Evolutionary conservation across 75 land plant genomes (phyloP), one percentile per base, ranked within the genome.

Genomic region (Pinus albicaulis): DNA sequence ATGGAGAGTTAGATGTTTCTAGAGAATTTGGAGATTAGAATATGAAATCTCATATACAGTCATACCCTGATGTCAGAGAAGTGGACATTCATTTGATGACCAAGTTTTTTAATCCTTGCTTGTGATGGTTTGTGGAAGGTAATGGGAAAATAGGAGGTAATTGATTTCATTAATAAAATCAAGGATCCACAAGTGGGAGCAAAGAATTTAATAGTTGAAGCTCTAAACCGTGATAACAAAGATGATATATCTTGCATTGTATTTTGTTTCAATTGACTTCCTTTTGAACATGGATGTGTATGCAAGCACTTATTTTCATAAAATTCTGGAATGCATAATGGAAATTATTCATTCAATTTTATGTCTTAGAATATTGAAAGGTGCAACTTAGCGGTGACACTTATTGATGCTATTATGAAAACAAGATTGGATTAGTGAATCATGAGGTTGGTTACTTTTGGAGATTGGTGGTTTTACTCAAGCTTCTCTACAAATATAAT

Each of bases 1-100:
- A 89, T 82, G 92, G 92, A 13, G 90, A 89, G 60, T 80, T 89
- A 53, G 92, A 87, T 69, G 90, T 89, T 55, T 91, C 92, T 11
- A 82, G 90, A 53, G 92, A 84, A 15, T 89, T 89, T 82, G 92
- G 90, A 57, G 92, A 89, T 73, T 87, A 88, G 66, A 87, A 85
- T 71, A 78, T 89, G 41, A 87, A 89, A 74, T 77, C 76, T 28
- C 92, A 89, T 71, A 34, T 87, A 62, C 73, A 87, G 55, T 88
- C 90, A 65, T 81, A 85, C 22, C 92, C 92, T 53, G 82, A 89
- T 76, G 78, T 89, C 23, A 34, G 24, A 48, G 63, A 79, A 44
- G 78, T 72, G 44, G 76, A 80, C 24, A 68, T 87, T n/a, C 76
- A 77, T 72, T 71, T 31, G 15, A 61, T 56, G 20, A 74, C 83